Evolutionary conservation across 2,329 filamentous ascomycete species (phyloP).

Genomic region (Stachybotrys echinatus): DNA sequence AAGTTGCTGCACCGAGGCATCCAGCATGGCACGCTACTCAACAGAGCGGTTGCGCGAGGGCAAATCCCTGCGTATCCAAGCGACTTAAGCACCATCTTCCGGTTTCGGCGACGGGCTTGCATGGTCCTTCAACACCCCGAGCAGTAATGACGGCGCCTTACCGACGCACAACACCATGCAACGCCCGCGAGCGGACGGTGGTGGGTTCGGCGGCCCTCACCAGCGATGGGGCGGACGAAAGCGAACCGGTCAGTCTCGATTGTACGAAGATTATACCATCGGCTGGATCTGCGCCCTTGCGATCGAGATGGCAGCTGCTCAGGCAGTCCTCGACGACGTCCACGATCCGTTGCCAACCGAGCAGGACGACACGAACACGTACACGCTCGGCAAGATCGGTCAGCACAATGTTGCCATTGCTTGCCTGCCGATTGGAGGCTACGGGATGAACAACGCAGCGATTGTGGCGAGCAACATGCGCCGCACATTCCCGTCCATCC

Average conservation of each 20-base stretch:
- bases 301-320: background rate
- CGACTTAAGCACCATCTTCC: too few relatives aligned
- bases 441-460: conserved; percentile 10
- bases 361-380: conserved; percentile 8
- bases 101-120: too few relatives aligned
- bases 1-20: too few relatives aligned
- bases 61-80: too few relatives aligned
- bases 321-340: background rate
- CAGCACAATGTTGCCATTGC: conserved; percentile 11
- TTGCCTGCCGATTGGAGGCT: conserved; percentile 7
- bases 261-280: background rate
- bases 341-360: background rate
- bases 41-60: too few relatives aligned
- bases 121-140: too few relatives aligned
- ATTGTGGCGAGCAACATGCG: conserved; percentile 7
- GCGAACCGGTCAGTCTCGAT: background rate
- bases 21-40: too few relatives aligned
- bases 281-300: background rate
- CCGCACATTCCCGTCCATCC: conserved; percentile 7
- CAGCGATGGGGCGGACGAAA: background rate
- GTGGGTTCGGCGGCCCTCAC: background rate
- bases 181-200: background rate
- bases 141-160: too few relatives aligned
- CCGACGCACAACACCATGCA: too few relatives aligned
- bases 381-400: conserved; percentile 7